Conservation (phyloP, 78 protist genomes). For the Dictyostelium discoideum region DNA sequence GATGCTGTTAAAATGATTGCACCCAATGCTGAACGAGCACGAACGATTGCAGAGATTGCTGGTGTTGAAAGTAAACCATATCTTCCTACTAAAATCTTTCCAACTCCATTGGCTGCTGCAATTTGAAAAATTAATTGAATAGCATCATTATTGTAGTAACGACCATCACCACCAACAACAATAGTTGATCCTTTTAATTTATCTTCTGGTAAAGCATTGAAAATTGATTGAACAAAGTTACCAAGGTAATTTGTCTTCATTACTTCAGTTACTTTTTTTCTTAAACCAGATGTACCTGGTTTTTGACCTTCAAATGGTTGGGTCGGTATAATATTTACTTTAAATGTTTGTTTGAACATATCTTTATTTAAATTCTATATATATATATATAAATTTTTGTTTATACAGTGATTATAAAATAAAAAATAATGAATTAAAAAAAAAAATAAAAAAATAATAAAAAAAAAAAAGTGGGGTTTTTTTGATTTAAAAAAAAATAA, state of each 20-base stretch:
- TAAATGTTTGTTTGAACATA: not conserved
- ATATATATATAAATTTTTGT: not conserved
- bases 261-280: constrained; percentile 91
- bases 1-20: constrained; percentile 95
- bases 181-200: constrained; percentile 82
- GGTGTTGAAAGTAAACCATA: constrained; percentile 98
- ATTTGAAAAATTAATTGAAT: constrained; percentile 92
- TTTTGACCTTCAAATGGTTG: constrained; percentile 91
- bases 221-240: constrained; percentile 94
- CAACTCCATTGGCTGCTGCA: constrained; percentile 94
- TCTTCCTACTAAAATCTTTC: constrained; percentile 84
- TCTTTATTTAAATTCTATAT: not conserved
- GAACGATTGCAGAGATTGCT: constrained; percentile 93
- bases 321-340: constrained; percentile 51
- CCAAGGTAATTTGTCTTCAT: constrained; percentile 81
- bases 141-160: constrained; percentile 90
- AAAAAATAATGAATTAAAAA: no score
- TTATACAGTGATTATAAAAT: no score
- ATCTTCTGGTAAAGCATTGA: constrained; percentile 19
- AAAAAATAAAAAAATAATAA: no score
- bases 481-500: no score
- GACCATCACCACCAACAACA: constrained; percentile 98
- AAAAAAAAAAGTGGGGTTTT: not conserved
- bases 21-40: constrained; percentile 82
- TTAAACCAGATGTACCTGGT: constrained; percentile 96